A percentile compares a stretch with the other conserved stretches of the same genome.
phyloP scores from a whole-genome alignment of 169 alveolate species.

The Cryptosporidium bovis region DNA sequence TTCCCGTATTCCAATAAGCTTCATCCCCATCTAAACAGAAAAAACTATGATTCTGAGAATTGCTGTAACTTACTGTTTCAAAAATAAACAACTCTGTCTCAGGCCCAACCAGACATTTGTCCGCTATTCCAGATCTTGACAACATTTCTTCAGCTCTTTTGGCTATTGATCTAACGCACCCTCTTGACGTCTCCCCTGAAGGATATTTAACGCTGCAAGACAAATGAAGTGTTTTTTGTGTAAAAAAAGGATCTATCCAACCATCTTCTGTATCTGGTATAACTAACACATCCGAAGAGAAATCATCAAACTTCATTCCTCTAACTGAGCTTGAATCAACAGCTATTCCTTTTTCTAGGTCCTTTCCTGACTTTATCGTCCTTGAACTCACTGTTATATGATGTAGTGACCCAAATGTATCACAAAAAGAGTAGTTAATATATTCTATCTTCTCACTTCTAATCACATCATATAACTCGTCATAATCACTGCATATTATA shows the following conservation, averaged over 20 bases:
- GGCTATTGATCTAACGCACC: conserved; percentile 59
- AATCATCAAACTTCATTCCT: conserved; percentile 63
- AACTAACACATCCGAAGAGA: conserved; percentile 48
- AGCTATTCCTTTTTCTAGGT: conserved; percentile 55
- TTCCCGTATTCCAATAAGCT: conserved; percentile 77
- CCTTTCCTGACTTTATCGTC: conserved; percentile 28
- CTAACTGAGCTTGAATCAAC: conserved; percentile 73
- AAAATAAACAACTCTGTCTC: conserved; percentile 85
- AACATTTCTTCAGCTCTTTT: conserved; percentile 55
- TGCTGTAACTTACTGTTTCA: conserved; percentile 78
- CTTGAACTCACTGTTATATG: conserved; percentile 54
- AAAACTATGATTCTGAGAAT: conserved; percentile 76
- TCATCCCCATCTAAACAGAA: conserved; percentile 76
- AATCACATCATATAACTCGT: conserved; percentile 31
- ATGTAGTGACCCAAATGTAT: conserved; percentile 66
- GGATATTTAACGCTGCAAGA: conserved; percentile 31
- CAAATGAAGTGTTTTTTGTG: conserved; percentile 34
- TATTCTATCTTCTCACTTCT: conserved; percentile 44
- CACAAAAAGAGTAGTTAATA: conserved; percentile 51
- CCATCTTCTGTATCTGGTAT: conserved; percentile 55
- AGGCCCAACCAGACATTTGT: conserved; percentile 79
- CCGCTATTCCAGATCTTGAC: conserved; percentile 30
- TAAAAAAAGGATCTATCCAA: conserved; percentile 69
- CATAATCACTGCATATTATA: conserved; percentile 3
- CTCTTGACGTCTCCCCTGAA: conserved; percentile 35